phyloP scores from a whole-genome alignment of 2,329 filamentous ascomycete species.

The Sarocladium oryzae region DNA sequence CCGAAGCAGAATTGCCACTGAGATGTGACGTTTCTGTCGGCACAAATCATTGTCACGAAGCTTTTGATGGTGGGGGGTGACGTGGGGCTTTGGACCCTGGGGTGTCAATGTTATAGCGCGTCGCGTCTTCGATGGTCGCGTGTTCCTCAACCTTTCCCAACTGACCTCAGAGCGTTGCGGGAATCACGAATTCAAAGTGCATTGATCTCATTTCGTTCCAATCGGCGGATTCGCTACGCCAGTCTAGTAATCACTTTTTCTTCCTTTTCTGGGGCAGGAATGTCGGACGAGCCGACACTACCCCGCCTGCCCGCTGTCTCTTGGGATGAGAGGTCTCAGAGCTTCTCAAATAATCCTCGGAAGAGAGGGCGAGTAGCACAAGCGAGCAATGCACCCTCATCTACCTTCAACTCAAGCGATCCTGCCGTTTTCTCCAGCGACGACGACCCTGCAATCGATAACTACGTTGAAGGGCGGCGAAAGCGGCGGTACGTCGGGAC shows the following conservation, averaged over 20 bases:
- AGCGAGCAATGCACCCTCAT: conserved; percentile 19
- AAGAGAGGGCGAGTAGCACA: conserved; percentile 31
- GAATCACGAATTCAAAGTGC: not conserved
- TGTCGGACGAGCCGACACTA: conserved; percentile 36
- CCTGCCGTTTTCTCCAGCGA: conserved; percentile 67
- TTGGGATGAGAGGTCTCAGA: conserved; percentile 32
- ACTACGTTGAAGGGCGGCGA: conserved; percentile 50
- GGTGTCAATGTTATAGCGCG: not conserved
- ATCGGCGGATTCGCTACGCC: no score
- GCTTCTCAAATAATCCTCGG: conserved; percentile 31
- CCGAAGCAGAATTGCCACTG: no score
- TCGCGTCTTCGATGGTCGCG: conserved; percentile 4
- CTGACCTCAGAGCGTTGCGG: not conserved
- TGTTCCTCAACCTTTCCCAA: not conserved
- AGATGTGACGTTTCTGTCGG: no score
- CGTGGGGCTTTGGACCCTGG: conserved; percentile 7
- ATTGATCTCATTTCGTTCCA: not conserved
- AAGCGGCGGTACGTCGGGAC: conserved; percentile 60
- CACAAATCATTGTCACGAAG: no score
- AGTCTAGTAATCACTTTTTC: no score
- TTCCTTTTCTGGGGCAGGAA: conserved; percentile 14
- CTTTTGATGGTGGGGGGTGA: conserved; percentile 6
- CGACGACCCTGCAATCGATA: conserved; percentile 60
- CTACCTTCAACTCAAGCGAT: conserved; percentile 57
- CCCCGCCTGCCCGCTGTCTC: conserved; percentile 31